A percentile compares a stretch with the other conserved stretches of the same genome.
Conservation (phyloP, 495 filamentous ascomycete genomes). For the Lasiosphaeriaceae sp. region DNA sequence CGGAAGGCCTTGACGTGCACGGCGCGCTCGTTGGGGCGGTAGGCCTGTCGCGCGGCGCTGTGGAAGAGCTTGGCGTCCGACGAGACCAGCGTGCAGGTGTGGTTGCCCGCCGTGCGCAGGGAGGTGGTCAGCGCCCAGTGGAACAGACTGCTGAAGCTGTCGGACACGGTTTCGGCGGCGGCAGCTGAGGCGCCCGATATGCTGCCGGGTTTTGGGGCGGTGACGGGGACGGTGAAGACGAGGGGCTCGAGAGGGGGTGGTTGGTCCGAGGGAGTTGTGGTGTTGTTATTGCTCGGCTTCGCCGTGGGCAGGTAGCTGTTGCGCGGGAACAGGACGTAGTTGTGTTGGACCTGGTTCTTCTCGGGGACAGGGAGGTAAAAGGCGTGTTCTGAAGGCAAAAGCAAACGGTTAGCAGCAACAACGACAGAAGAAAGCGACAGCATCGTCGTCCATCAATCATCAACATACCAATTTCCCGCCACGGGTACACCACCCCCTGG, state of each 20-base stretch:
- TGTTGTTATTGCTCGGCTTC: slow-evolving; percentile 32
- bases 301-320: slow-evolving; percentile 46
- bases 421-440: no score
- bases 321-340: slow-evolving; percentile 82
- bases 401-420: background rate
- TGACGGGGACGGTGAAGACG: slow-evolving; percentile 77
- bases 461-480: slow-evolving; percentile 69
- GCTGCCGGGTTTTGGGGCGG: slow-evolving; percentile 61
- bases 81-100: slow-evolving; percentile 55
- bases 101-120: slow-evolving; percentile 50
- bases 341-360: slow-evolving; percentile 81
- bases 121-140: slow-evolving; percentile 61
- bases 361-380: slow-evolving; percentile 87
- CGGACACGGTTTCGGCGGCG: slow-evolving; percentile 51
- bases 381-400: slow-evolving; percentile 55
- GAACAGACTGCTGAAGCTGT: slow-evolving; percentile 58
- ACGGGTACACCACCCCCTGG: slow-evolving; percentile 60
- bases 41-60: slow-evolving; percentile 71
- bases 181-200: slow-evolving; percentile 41
- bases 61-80: slow-evolving; percentile 74
- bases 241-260: slow-evolving; percentile 75
- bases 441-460: no score
- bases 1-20: slow-evolving; percentile 88
- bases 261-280: slow-evolving; percentile 20
- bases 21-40: slow-evolving; percentile 85